phyloP scores from a whole-genome alignment of 768 basidiomycete genomes.

The Ephemerocybe angulata region DNA sequence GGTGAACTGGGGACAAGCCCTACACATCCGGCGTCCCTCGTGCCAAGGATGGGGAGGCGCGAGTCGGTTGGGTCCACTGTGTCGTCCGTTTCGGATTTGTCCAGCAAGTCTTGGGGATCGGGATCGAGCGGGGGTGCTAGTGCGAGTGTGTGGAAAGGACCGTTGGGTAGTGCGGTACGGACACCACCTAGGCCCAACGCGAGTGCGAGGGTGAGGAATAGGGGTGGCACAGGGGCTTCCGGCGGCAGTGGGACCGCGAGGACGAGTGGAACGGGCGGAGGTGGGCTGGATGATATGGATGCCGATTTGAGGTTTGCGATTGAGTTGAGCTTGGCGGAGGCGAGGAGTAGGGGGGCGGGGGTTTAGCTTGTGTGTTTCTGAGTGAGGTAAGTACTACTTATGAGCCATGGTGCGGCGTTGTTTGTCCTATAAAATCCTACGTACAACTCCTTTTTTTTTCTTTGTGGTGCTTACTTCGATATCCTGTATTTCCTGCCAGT shows the following conservation, averaged over 20 bases:
- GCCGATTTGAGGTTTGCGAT: conserved; percentile 63
- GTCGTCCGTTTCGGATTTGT: not conserved
- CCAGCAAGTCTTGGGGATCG: not conserved
- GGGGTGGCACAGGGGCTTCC: not conserved
- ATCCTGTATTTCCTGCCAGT: no score
- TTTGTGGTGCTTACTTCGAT: no score
- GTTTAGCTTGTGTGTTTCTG: no score
- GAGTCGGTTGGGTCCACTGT: not conserved
- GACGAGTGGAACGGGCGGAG: not conserved
- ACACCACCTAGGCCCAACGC: no score
- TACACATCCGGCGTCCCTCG: not conserved
- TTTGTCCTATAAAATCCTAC: no score
- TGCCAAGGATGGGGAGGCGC: not conserved
- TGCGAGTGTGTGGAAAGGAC: conserved; percentile 2
- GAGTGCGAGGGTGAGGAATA: not conserved
- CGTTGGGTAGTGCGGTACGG: conserved; percentile 8
- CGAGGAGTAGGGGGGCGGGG: conserved; percentile 36
- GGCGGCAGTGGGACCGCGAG: not conserved
- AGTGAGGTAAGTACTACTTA: no score
- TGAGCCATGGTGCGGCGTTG: no score
- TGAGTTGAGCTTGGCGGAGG: conserved; percentile 69
- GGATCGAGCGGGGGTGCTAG: conserved; percentile 9
- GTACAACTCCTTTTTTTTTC: no score
- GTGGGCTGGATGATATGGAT: conserved; percentile 42
- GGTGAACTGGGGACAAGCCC: not conserved